Percentiles rank a stretch among this genome's conserved stretches.
Conservation (phyloP, 1,284 basidiomycete species). For the Tylopilus sp. region DNA sequence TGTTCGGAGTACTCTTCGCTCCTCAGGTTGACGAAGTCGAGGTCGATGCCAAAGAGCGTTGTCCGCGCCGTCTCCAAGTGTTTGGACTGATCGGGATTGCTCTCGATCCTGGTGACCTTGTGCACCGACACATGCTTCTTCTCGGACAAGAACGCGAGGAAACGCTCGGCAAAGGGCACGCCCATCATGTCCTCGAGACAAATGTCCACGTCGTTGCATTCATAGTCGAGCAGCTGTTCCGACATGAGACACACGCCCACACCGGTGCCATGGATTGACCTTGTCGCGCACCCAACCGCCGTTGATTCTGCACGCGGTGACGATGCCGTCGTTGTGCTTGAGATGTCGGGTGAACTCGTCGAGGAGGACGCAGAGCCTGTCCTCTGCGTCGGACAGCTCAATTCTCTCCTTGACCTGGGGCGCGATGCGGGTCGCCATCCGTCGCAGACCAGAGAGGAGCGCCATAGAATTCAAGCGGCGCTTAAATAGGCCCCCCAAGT, state of each 20-base stretch:
- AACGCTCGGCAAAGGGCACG: conserved; percentile 81
- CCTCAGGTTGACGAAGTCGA: conserved; percentile 95
- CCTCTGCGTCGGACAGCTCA: conserved; percentile 56
- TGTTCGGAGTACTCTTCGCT: conserved; percentile 88
- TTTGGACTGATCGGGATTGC: conserved; percentile 97
- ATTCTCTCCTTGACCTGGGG: conserved; percentile 37
- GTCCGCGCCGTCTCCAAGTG: conserved; percentile 97
- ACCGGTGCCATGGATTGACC: conserved; percentile 47
- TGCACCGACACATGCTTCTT: conserved; percentile 51
- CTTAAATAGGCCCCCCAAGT: conserved; percentile 18
- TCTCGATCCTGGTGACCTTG: conserved; percentile 78
- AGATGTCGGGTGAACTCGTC: conserved; percentile 65
- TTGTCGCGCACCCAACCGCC: conserved; percentile 99
- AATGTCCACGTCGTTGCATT: conserved; percentile 94
- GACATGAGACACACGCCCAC: conserved; percentile 14
- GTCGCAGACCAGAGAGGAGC: conserved; percentile 15
- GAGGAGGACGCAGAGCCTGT: conserved; percentile 61
- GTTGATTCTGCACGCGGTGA: conserved; percentile 80
- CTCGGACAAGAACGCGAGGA: conserved; percentile 67
- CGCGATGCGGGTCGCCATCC: conserved; percentile 35
- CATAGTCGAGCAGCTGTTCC: conserved; percentile 73
- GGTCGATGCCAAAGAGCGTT: conserved; percentile 76
- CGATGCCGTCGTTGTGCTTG: conserved; percentile 48
- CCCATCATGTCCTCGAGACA: conserved; percentile 91
- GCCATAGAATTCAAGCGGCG: conserved; percentile 23